Base-by-base conservation (phyloP, 148 eudicot genomes). In the Limonium bicolor region DNA sequence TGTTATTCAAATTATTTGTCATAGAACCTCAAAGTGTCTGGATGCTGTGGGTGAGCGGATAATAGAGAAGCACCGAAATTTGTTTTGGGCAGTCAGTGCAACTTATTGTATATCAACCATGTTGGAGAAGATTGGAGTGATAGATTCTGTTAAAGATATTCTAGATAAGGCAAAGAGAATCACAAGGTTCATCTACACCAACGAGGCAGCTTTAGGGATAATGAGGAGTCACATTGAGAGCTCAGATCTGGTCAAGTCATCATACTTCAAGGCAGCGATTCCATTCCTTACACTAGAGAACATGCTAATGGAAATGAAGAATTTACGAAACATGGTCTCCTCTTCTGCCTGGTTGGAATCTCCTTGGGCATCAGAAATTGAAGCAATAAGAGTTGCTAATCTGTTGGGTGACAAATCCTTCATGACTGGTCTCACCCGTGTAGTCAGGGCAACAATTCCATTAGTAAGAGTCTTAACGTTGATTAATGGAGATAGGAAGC, bases 1-100 rank as follows among this genome's bases (percentile, higher is more conserved):
- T 48, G 82, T 80, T 17, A 71, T 85, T 46, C 95, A 85, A 42
- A 62, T 80, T 25, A 54, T 85, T 0, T 50, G 82, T 4, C 51
- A 71, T 42, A 52, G 69, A 6, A 39, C 53, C 16, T 74, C 86
- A 7, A 46, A 53, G 2, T 56, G 48, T 35, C 64, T 77, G 67
- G 69, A 74, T 34, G 68, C 53, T 26, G 57, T 74, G 7, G 67
- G 77, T 5, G 27, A 62, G 55, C 46, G 18, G 41, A 29, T 84
- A 5, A 66, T 64, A 47, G 60, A 76, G n/a, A 65, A 63, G 50
- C 44, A 83, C 46, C 53, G 55, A 51, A 43, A 68, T 1, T 31
- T 73, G 17, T 79, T 76, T 45, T 84, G 94, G 94, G 52, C 73
- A 1, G 76, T 79, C 37, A 66, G 79, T 58, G 66, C 70, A 6